Conservation (phyloP, 2,329 filamentous ascomycete genomes). For the Lecanosticta acicola region DNA sequence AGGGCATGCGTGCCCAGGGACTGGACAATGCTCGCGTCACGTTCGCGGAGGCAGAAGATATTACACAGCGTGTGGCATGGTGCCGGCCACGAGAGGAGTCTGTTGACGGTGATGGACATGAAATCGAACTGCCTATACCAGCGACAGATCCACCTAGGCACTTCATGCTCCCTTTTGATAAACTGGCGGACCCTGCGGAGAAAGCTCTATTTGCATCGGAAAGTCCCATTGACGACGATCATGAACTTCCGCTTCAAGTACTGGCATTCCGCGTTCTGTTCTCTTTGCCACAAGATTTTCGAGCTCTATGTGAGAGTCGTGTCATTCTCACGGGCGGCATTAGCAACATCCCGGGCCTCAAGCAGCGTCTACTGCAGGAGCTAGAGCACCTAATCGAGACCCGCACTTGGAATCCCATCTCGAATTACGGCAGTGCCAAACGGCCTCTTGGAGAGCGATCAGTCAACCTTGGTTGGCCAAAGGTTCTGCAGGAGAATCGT, state of each 20-base stretch:
- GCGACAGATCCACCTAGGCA: conserved; percentile 21
- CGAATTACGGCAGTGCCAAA: conserved; percentile 56
- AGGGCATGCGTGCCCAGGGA: conserved; percentile 47
- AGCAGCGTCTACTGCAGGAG: conserved; percentile 70
- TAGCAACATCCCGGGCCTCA: conserved; percentile 72
- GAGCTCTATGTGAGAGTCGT: conserved; percentile 79
- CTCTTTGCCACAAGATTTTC: conserved; percentile 71
- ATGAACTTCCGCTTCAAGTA: conserved; percentile 72
- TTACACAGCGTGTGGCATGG: conserved; percentile 71
- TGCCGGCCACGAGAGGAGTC: conserved; percentile 47
- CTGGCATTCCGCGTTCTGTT: conserved; percentile 73
- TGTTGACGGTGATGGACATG: conserved; percentile 2
- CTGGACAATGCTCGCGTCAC: conserved; percentile 33
- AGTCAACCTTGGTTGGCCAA: no score
- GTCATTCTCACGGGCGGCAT: conserved; percentile 82
- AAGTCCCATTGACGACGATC: conserved; percentile 63
- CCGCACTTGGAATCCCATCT: conserved; percentile 71
- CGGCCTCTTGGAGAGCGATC: conserved; percentile 15
- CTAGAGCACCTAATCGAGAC: conserved; percentile 60
- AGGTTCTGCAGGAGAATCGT: no score
- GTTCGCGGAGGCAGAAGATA: conserved; percentile 78
- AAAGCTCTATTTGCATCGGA: conserved; percentile 62
- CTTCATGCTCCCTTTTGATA: conserved; percentile 62
- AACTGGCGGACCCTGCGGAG: conserved; percentile 69
- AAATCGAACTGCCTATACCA: conserved; percentile 25